Base-by-base conservation (phyloP, 73 alveolate genomes). In the Paramecium tetraurelia region DNA sequence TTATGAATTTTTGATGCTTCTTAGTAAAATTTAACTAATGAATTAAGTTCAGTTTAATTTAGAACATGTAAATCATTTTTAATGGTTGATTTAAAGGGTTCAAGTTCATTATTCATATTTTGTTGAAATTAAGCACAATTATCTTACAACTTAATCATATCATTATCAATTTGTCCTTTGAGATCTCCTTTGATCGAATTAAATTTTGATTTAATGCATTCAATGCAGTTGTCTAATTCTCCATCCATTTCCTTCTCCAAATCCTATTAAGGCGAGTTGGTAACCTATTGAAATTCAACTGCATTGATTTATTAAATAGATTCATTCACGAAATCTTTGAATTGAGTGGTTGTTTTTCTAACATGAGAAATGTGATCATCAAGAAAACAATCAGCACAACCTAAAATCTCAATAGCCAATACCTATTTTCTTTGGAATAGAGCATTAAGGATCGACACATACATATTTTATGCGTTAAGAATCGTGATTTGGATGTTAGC, bases 331-430 rank as follows among this genome's bases (percentile, higher is more conserved):
- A 14, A 35, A 12, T 75, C 87, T 38, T 41, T 35, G 20, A 75
- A 38, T 38, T 35, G 35, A 20, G 18, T 41, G 7, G 87, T 75
- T 75, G 87, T 75, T 41, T 75, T 75, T 75, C 87, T 75, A 16
- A 16, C 11, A 75, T 75, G 87, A 29, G 87, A 12, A 7, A 75
- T 41, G 18, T 75, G 87, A 75, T 75, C 87, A 35, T 75, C 87
- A 41, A 75, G 87, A 75, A 75, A 75, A 41, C 87, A 75, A 75
- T 75, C 87, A 38, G 87, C 58, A 75, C 87, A 75, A 38, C 87
- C 87, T 75, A 36, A 12, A 41, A 18, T 35, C 38, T 35, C n/a
- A 29, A 0, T 75, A 35, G 3, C 2, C 2, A 12, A 75, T 75
- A 75, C 87, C 87, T 35, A 75, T 38, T 75, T 75, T 75, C 46